A percentile compares a stretch with the other conserved stretches of the same genome.
These are phyloP conservation scores for Capronia americana DNA, from an alignment of 2,329 filamentous ascomycete genomes.

Conservation along the genomic window DNA sequence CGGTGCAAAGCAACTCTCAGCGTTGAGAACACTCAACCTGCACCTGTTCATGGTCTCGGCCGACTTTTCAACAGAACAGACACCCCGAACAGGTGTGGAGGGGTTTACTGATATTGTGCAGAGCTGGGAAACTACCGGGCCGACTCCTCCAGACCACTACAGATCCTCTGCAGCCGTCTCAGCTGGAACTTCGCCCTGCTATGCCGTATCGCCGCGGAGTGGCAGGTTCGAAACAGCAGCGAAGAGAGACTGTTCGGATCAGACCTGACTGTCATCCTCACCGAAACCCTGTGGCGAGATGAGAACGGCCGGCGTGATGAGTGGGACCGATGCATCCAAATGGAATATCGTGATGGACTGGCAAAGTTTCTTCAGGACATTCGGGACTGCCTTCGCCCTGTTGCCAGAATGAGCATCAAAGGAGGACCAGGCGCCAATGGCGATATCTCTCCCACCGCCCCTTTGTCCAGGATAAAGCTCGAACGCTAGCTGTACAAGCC, in stretches of 20 bases:
- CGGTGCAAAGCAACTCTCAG: slow-evolving; percentile 2
- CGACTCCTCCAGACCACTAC: slow-evolving; percentile 2
- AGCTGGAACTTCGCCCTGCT: slow-evolving; percentile 5
- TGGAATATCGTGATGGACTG: not conserved
- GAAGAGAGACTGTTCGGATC: slow-evolving; percentile 10
- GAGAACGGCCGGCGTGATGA: slow-evolving; percentile 4
- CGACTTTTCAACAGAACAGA: not conserved
- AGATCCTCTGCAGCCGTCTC: slow-evolving; percentile 1
- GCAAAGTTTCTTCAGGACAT: slow-evolving; percentile 1
- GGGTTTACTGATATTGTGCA: slow-evolving; percentile 1
- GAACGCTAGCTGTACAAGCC: not conserved
- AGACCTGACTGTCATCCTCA: slow-evolving; percentile 9
- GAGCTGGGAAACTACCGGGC: slow-evolving; percentile 1
- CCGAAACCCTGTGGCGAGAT: slow-evolving; percentile 4
- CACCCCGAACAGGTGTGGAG: not conserved
- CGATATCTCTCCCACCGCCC: not conserved
- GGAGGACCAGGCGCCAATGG: not conserved
- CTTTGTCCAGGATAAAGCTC: not conserved
- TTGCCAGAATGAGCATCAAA: not conserved
- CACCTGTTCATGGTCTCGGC: not conserved
- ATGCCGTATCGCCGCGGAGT: slow-evolving; percentile 4
- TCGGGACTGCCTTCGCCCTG: not conserved
- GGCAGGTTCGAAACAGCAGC: slow-evolving; percentile 11
- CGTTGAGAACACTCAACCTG: not conserved
- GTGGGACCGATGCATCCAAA: not conserved